Evolutionary conservation across 352 stramenopile species (phyloP), one percentile per base, ranked within the genome.

Genomic region (Phytopythium delawarense): DNA sequence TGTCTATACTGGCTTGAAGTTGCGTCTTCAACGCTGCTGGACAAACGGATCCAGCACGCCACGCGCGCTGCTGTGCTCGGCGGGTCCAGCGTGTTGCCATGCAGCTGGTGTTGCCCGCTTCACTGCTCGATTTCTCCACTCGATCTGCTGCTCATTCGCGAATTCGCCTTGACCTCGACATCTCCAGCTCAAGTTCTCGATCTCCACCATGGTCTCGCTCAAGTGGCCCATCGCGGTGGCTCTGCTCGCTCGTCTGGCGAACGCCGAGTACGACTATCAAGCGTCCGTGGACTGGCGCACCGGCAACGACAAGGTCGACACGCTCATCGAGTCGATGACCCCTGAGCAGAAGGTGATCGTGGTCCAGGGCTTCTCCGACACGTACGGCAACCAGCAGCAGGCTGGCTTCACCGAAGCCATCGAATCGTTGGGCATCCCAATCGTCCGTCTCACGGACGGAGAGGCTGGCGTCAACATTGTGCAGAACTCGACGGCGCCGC

Each of bases 391-490:
- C 51, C 67, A 74, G 45, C 67, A 74, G 32, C 67, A 74, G 42
- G 67, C 67, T 18, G 67, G 67, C 56, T 74, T 70, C 60, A 70
- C 55, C 59, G 63, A 65, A 20, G 30, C 58, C 21, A 59, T 71
- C 60, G 45, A 63, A 50, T 65, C 63, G 45, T 56, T 71, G 23
- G 61, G 61, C 56, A 71, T 74, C 59, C 67, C 67, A 1, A 60
- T 51, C 4, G 59, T 68, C 21, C 67, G 67, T 20, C 63, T 74
- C 30, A 58, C 67, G 9, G 67, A 74, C 34, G 67, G 67, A 20
- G 67, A 74, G 54, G 67, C 63, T 7, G 67, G 67, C 7, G 65
- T 74, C 59, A 74, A 74, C 52, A 74, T 71, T 32, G 67, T 74
- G 4, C 44, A 74, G 60, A 74, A 71, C 53, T 35, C 67, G 30